Base-by-base conservation (phyloP, 176 grass and related monocot genomes). In the bread wheat (Triticum aestivum) region DNA sequence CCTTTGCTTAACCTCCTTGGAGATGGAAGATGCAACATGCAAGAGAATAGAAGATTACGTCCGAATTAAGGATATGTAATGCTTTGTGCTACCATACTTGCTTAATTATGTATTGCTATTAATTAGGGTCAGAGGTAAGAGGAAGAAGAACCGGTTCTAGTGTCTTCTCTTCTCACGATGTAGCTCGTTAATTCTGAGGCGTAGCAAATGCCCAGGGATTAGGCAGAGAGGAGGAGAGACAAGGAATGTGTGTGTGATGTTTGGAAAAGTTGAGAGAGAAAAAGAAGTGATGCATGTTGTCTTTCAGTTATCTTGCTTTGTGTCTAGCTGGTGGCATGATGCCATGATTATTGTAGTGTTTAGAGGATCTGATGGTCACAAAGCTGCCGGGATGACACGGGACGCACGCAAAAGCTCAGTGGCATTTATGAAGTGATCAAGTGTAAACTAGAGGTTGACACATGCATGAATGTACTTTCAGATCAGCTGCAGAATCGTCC, bases 161-260 rank as follows among this genome's bases (percentile, higher is more conserved):
- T 88, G 70, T 82, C 17, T 67, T 42, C 56, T 82, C 17, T 68
- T 80, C 58, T 63, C 33, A 14, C 63, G 15, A 41, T 91, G 90
- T 82, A 65, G 45, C 73, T 54, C 26, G 9, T 54, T 76, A 76
- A 76, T 33, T 82, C 82, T 73, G 38, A 32, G 69, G 70, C 71
- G 38, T 62, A 70, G 14, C 23, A 11, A 17, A 44, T 85, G 77
- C 62, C 41, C 62, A n/a, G 42, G 83, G 83, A 67, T 67, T 91
- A 63, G 83, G 51, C 61, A 74, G 65, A 73, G 35, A 83, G 64
- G 80, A 42, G 13, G 77, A 85, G 72, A 78, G 51, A 78, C 23
- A 72, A 78, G 78, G 64, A 78, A 85, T 91, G 68, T 82, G 75
- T 82, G 75, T 77, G 82, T 93, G 87, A 90, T 77, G 73, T 87